Base-by-base conservation (phyloP, 2,329 filamentous ascomycete species). In the Fusarium sp. region DNA sequence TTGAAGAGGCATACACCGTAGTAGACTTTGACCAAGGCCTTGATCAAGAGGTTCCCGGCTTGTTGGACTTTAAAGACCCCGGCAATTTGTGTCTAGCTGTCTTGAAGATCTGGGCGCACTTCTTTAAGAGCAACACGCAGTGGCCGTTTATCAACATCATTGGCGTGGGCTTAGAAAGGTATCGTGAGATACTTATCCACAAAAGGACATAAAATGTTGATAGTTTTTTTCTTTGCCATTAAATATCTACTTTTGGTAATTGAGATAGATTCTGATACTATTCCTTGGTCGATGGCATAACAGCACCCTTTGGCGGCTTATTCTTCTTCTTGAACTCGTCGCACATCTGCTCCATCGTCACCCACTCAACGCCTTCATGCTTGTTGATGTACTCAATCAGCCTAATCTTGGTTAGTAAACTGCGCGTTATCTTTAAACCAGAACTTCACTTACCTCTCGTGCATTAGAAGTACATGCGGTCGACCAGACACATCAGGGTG, bases 291-390 rank as follows among this genome's bases (percentile, higher is more conserved):
- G 34, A n/a, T 36, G 56, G 58, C 34, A 62, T 42, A 0, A 89
- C 73, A 2, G 89, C 89, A 0, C 87, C 89, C 51, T 81, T 76
- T 0, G 86, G 83, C 0, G 86, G 83, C 5, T 77, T 77, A 60
- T 89, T 90, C 76, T 85, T 89, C 58, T 81, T 83, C 80, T 92
- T 93, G 76, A 93, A 93, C 36, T 92, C 87, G 73, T 92, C 89
- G 28, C 83, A 87, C 79, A 93, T 91, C 73, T 91, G 83, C 71
- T 87, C 89, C 82, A 93, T 91, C 0, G 88, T 90, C 1, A 89
- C 85, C 82, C 87, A 91, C 68, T 90, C 87, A 0, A 90, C 86
- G 3, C 88, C 83, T 48, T 84, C 83, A 21, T 85, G 83, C 52
- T 80, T 82, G 57, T 89, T 91, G 72, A 92, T 90, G 55, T 91